Percentiles rank a stretch among this genome's conserved stretches.
phyloP scores from a whole-genome alignment of 768 basidiomycete species.

The Russula emetica region DNA sequence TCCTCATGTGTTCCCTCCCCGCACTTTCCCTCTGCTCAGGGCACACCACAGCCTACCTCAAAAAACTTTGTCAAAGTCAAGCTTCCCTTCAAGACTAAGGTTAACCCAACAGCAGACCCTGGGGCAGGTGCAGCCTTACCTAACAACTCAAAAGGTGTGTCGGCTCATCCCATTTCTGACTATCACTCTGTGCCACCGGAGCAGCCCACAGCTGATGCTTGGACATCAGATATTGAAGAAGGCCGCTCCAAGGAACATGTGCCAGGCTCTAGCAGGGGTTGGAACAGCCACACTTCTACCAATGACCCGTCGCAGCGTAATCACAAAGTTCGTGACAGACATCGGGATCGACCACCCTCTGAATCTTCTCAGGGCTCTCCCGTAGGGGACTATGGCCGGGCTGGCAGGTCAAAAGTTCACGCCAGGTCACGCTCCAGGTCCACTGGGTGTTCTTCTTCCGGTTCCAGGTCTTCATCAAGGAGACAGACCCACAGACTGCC shows the following conservation, averaged over 20 bases:
- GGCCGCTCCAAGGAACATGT: conserved; percentile 11
- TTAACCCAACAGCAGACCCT: conserved; percentile 7
- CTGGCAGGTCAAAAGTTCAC: conserved; percentile 6
- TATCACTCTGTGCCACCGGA: conserved; percentile 1
- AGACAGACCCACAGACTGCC: conserved; percentile 23
- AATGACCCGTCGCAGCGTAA: no score
- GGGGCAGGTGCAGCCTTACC: neutral
- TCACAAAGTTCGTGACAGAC: no score
- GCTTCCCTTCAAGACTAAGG: conserved; percentile 69
- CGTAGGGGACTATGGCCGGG: no score
- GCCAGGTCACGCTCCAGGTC: conserved; percentile 20
- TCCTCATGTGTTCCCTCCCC: conserved; percentile 27
- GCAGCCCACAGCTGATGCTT: neutral
- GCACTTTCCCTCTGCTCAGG: conserved; percentile 29
- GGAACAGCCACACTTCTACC: no score
- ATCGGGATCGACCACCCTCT: no score
- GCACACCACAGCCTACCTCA: conserved; percentile 31
- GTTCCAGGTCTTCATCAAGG: conserved; percentile 22
- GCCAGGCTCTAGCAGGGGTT: conserved; percentile 1
- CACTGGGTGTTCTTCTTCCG: conserved; percentile 17
- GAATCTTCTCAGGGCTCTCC: no score
- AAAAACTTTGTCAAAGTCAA: conserved; percentile 49
- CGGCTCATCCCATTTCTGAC: neutral
- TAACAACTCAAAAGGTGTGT: neutral
- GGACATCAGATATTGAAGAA: neutral